Percentiles rank a stretch among this genome's conserved stretches.
phyloP scores from a whole-genome alignment of 2,329 filamentous ascomycete genomes.

The Pseudofabraea citricarpa region DNA sequence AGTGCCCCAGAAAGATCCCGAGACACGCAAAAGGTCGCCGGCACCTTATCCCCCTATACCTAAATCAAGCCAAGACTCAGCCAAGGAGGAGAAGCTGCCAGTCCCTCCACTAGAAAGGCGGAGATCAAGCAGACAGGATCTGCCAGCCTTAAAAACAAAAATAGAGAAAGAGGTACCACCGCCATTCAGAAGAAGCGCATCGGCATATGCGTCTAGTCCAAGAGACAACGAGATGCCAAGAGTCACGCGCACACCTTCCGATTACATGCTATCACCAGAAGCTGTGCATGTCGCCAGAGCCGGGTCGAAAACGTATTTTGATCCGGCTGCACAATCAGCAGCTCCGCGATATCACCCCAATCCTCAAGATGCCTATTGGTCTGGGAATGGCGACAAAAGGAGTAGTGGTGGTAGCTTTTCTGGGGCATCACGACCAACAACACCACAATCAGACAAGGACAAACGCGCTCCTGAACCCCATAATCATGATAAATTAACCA shows the following conservation, averaged over 20 bases:
- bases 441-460: slow-evolving; percentile 15
- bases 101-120: slow-evolving; percentile 4
- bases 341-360: slow-evolving; percentile 26
- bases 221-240: slow-evolving; percentile 22
- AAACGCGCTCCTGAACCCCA: slow-evolving; percentile 13
- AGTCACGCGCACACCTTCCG: slow-evolving; percentile 29
- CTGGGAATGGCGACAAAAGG: slow-evolving; percentile 21
- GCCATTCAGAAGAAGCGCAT: slow-evolving; percentile 24
- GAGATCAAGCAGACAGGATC: slow-evolving; percentile 24
- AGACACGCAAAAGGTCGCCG: background rate
- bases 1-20: background rate
- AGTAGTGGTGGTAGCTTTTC: slow-evolving; percentile 16
- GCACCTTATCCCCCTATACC: slow-evolving; percentile 5
- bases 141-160: slow-evolving; percentile 27
- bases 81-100: background rate
- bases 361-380: slow-evolving; percentile 23
- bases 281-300: slow-evolving; percentile 21
- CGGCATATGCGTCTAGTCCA: slow-evolving; percentile 16
- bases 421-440: slow-evolving; percentile 12
- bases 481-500: slow-evolving; percentile 18
- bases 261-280: slow-evolving; percentile 43
- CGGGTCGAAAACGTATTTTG: slow-evolving; percentile 15
- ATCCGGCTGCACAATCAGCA: slow-evolving; percentile 25
- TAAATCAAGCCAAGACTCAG: background rate
- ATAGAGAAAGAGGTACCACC: slow-evolving; percentile 24